Evolutionary conservation across 768 basidiomycete genomes (phyloP), one percentile per base, ranked within the genome.

Genomic region (Pulveroboletus sp.): DNA sequence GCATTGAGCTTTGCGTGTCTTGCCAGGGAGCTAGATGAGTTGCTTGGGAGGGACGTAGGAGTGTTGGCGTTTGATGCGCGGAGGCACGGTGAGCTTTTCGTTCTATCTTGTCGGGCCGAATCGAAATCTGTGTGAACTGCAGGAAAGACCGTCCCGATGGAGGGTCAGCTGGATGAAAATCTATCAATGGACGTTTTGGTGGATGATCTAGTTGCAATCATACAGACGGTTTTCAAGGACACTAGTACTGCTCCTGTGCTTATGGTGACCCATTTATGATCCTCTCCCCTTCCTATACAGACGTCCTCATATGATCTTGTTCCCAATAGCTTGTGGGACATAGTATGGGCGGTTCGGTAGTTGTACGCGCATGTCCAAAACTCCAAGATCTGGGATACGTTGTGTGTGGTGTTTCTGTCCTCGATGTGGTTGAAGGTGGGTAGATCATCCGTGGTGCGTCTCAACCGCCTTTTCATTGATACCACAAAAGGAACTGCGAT

Each of bases 301-400:
- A 30, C 38, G 6, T 50, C 30, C 38, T 49, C 37, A 41, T 21
- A 6, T 32, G 7, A 27, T 37, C 33, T 33, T 36, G 26, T 28
- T 27, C 12, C n/a, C 32, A 8, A 47, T 45, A 91, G 87, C 78
- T 96, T 7, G 77, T 96, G 8, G 96, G 96, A 0, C 96, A 99
- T 64, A 94, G 91, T 51, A 95, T 99, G 87, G 96, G 96, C 12
- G 95, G 94, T 24, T 85, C 93, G 0, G 93, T 96, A 4, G 79
- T 90, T 18, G 81, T 87, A 8, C 80, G 83, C 5, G 77, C 84
- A 2, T 83, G 82, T 52, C 81, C 89, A 2, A 63, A 69, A 15
- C 73, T 99, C 2, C 78, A 88, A 47, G 76, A 81, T 39, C 72
- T 71, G 21, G 80, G 82, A 42, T 95, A 90, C 57, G 76, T 75